phyloP scores from a whole-genome alignment of 192 early-diverging fungal species.

The Kappamyces sp. region DNA sequence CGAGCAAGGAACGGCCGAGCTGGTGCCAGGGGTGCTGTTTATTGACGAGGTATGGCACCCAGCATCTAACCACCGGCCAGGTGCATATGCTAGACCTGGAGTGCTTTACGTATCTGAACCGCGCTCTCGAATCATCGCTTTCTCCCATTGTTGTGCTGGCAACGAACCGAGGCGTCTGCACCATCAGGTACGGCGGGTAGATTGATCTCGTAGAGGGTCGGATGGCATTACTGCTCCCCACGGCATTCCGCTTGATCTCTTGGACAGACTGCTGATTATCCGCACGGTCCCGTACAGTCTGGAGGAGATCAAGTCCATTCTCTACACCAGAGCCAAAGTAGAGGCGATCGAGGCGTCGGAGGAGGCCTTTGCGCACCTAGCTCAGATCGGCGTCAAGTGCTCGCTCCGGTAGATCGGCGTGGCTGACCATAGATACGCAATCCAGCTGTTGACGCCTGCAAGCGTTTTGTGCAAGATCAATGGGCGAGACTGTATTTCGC shows the following conservation, averaged over 20 bases:
- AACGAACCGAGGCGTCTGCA: conserved; percentile 92
- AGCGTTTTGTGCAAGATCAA: conserved; percentile 81
- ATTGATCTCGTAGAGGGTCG: conserved; percentile 44
- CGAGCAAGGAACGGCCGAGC: conserved; percentile 94
- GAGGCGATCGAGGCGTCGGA: conserved; percentile 91
- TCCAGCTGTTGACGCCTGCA: conserved; percentile 91
- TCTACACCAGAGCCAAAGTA: conserved; percentile 85
- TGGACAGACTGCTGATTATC: conserved; percentile 94
- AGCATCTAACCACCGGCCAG: conserved; percentile 23
- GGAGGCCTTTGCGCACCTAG: conserved; percentile 78
- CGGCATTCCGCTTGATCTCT: conserved; percentile 92
- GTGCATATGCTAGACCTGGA: conserved; percentile 99
- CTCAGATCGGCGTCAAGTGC: conserved; percentile 85
- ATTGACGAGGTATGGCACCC: conserved; percentile 79
- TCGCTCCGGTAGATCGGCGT: conserved; percentile 74
- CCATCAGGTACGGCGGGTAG: conserved; percentile 76
- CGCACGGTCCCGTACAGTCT: conserved; percentile 82
- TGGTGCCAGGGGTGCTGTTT: conserved; percentile 96
- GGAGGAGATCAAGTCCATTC: conserved; percentile 80
- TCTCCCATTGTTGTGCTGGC: conserved; percentile 98
- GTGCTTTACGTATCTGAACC: conserved; percentile 98
- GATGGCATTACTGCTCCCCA: conserved; percentile 57
- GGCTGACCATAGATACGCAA: conserved; percentile 63
- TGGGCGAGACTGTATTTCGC: conserved; percentile 71
- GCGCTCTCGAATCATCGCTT: conserved; percentile 90